Base-by-base conservation (phyloP, 2,329 filamentous ascomycete species). In the Ceratocystis albifundus region DNA sequence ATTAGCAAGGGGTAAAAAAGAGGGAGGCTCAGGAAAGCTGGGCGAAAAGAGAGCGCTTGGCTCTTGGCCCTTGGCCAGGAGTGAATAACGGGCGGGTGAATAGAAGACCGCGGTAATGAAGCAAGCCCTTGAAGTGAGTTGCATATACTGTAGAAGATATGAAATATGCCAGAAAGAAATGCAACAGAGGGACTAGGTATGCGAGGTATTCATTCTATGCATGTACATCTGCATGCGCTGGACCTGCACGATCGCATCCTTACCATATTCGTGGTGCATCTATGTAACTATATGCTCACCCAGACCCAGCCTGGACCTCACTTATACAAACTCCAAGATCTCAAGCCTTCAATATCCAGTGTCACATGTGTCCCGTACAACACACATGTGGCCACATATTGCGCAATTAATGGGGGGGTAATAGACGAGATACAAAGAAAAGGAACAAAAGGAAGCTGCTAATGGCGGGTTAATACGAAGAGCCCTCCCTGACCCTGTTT, bases 371-470 rank as follows among this genome's bases (percentile, higher is more conserved):
- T 30, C 3, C 30, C 30, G 7, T 30, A 30, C 30, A 30, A 22
- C 22, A 50, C n/a, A 50, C n/a, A 57, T 30, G 53, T 5, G 5
- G 10, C 53, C 12, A 22, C 46, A 50, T 7, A 50, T 7, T 8
- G 22, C 4, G 46, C n/a, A 50, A n/a, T n/a, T 15, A 50, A 50
- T 3, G n/a, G 22, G 22, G n/a, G 32, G 36, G n/a, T n/a, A 25
- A 59, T 3, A 59, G 20, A 59, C 28, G 30, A 32, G 12, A 32
- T 10, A 32, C 7, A 32, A 57, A 32, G n/a, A 32, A 57, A 57
- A 57, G 17, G 22, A 57, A 15, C n/a, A 15, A 59, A 59, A 59
- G 53, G 53, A 59, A 59, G 28, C 53, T 7, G 53, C 53, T 36
- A 32, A 28, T 57, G 5, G 4, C 25, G 36, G 36, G 36, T 12